A percentile compares a stretch with the other conserved stretches of the same genome.
These are phyloP conservation scores for Dactylellina haptotyla DNA, from an alignment of 2,329 filamentous ascomycete genomes.

Conservation along the genomic window DNA sequence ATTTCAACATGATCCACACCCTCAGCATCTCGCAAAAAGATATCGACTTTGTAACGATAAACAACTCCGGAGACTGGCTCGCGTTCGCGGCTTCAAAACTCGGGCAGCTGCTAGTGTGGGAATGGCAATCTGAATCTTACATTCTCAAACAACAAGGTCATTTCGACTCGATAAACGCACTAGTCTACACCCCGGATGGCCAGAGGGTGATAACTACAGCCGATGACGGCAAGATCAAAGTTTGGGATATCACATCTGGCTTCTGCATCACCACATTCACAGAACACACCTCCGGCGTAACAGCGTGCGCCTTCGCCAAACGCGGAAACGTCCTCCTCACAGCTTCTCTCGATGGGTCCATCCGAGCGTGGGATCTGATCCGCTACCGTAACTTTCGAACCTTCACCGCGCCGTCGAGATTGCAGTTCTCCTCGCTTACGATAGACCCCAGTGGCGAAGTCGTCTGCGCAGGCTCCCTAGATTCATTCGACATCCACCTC, in stretches of 20 bases:
- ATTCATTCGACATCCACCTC: slow-evolving; percentile 96
- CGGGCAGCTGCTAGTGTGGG: slow-evolving; percentile 97
- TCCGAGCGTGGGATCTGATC: slow-evolving; percentile 95
- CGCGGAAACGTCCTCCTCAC: slow-evolving; percentile 96
- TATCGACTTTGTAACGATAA: slow-evolving; percentile 93
- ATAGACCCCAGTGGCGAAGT: slow-evolving; percentile 98
- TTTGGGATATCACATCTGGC: slow-evolving; percentile 95
- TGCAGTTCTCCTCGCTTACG: slow-evolving; percentile 92
- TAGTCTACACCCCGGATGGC: slow-evolving; percentile 93
- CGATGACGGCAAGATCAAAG: slow-evolving; percentile 97
- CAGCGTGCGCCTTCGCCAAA: slow-evolving; percentile 92
- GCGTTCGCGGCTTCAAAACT: slow-evolving; percentile 95
- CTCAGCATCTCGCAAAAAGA: slow-evolving; percentile 94
- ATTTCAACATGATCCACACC: slow-evolving; percentile 94
- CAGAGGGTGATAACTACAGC: slow-evolving; percentile 91
- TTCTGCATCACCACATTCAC: slow-evolving; percentile 99
- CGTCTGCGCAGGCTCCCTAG: slow-evolving; percentile 90
- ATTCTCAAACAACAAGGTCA: slow-evolving; percentile 98
- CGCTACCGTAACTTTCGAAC: slow-evolving; percentile 97
- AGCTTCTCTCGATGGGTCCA: slow-evolving; percentile 89
- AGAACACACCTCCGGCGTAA: slow-evolving; percentile 93
- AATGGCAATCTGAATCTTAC: slow-evolving; percentile 99
- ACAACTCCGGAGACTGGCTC: slow-evolving; percentile 93
- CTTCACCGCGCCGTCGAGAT: slow-evolving; percentile 88
- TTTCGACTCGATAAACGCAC: slow-evolving; percentile 91